phyloP scores from a whole-genome alignment of 106 monocot species.

The Dendrobium catenatum region DNA sequence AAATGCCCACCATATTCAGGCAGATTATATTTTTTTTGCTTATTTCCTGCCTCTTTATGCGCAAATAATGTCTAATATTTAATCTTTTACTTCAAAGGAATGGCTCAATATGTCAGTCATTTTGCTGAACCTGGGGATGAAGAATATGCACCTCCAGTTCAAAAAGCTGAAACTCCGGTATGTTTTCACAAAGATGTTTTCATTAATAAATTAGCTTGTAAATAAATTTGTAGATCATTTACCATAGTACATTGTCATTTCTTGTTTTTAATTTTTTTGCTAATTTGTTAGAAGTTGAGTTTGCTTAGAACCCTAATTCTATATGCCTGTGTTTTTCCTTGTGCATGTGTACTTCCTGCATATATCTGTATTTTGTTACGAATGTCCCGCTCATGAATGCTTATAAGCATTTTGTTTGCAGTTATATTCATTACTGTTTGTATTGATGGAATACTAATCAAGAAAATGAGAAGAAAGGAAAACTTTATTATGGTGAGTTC shows the following conservation, averaged over 20 bases:
- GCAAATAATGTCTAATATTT: not conserved
- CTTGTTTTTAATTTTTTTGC: not conserved
- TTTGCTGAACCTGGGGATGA: slow-evolving; percentile 83
- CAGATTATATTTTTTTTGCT: not conserved
- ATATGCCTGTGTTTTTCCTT: not conserved
- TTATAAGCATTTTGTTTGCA: not conserved
- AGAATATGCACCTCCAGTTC: slow-evolving; percentile 85
- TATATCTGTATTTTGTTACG: not conserved
- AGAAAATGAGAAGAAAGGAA: not conserved
- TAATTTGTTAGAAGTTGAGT: not conserved
- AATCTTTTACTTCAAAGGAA: slow-evolving; percentile 32
- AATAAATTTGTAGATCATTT: not conserved
- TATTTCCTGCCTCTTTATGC: not conserved
- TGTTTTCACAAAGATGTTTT: not conserved
- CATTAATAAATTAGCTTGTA: not conserved
- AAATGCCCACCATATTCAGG: slow-evolving; percentile 68
- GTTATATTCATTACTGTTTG: not conserved
- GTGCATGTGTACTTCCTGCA: not conserved
- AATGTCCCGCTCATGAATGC: not conserved
- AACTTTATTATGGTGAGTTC: not conserved
- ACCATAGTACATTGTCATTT: not conserved
- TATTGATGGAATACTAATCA: not conserved
- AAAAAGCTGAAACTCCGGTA: slow-evolving; percentile 79
- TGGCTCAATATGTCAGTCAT: slow-evolving; percentile 66
- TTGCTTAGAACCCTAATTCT: not conserved